A percentile compares a stretch with the other conserved stretches of the same genome.
phyloP scores from a whole-genome alignment of 208 protist species.

The Acanthamoeba castellanii region DNA sequence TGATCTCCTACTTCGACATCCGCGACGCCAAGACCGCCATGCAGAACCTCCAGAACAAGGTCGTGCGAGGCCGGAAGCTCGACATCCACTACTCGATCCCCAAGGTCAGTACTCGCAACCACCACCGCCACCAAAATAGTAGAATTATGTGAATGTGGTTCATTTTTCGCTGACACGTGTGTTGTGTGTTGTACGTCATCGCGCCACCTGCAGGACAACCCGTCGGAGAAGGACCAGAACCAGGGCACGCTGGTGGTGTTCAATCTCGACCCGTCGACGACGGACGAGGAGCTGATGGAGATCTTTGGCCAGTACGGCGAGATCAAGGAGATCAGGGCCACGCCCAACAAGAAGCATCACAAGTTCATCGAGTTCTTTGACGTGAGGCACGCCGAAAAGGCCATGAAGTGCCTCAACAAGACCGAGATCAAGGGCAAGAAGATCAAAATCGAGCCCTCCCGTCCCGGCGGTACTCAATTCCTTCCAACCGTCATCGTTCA shows the following conservation, averaged over 20 bases:
- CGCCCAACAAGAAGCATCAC: conserved; percentile 89
- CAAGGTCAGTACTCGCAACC: conserved; percentile 76
- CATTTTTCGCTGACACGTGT: not conserved
- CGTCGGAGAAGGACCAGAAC: conserved; percentile 79
- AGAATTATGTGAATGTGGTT: not conserved
- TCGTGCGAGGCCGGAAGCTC: conserved; percentile 69
- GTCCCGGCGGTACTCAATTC: conserved; percentile 9
- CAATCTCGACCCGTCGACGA: conserved; percentile 85
- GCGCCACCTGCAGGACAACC: conserved; percentile 64
- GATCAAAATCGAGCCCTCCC: conserved; percentile 71
- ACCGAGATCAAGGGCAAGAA: conserved; percentile 75
- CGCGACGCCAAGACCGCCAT: conserved; percentile 84
- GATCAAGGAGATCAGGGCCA: conserved; percentile 89
- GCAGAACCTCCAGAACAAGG: conserved; percentile 75
- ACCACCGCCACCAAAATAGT: too few relatives aligned
- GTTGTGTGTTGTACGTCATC: too few relatives aligned
- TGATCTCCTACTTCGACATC: conserved; percentile 90
- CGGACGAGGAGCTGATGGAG: conserved; percentile 75
- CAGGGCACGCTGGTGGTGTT: conserved; percentile 90
- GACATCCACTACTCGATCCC: conserved; percentile 86
- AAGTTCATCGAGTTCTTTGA: conserved; percentile 91
- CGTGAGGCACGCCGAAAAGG: conserved; percentile 84
- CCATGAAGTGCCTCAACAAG: conserved; percentile 88
- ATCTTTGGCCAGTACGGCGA: conserved; percentile 87
- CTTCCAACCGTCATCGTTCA: too few relatives aligned